Percentiles rank a stretch among this genome's conserved stretches.
Conservation (phyloP, 306 rosid genomes). For the Lablab purpureus region DNA sequence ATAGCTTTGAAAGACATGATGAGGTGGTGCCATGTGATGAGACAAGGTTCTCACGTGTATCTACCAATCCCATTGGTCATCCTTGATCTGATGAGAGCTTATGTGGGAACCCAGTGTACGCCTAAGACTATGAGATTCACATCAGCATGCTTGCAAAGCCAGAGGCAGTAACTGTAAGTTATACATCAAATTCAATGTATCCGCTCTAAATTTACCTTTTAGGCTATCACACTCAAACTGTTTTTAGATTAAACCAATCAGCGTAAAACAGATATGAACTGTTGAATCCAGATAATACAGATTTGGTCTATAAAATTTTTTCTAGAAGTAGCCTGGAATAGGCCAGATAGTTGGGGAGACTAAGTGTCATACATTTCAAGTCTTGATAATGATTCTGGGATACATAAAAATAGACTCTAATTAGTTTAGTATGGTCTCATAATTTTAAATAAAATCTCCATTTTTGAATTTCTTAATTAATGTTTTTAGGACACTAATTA, state of each 20-base stretch:
- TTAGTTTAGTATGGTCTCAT: no score
- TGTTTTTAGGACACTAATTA: no score
- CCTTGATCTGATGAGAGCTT: constrained; percentile 31
- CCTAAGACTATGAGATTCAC: background rate
- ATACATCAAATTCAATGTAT: background rate
- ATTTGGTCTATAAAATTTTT: no score
- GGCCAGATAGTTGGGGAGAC: no score
- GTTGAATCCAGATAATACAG: background rate
- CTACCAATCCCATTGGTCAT: background rate
- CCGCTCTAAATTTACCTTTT: background rate
- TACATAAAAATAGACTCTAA: no score
- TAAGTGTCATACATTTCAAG: no score
- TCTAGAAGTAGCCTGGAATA: no score
- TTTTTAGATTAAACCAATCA: background rate
- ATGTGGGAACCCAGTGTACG: constrained; percentile 41
- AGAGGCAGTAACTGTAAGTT: background rate
- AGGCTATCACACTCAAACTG: background rate
- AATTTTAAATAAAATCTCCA: no score
- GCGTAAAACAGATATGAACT: background rate
- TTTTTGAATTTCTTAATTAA: no score
- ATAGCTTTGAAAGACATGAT: constrained; percentile 38
- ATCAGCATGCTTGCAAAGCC: background rate
- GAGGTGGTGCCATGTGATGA: constrained; percentile 35
- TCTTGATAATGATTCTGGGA: no score
- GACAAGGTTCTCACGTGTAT: constrained; percentile 14